Conservation (phyloP, 108 stramenopile species). For the Chaetoceros muelleri region DNA sequence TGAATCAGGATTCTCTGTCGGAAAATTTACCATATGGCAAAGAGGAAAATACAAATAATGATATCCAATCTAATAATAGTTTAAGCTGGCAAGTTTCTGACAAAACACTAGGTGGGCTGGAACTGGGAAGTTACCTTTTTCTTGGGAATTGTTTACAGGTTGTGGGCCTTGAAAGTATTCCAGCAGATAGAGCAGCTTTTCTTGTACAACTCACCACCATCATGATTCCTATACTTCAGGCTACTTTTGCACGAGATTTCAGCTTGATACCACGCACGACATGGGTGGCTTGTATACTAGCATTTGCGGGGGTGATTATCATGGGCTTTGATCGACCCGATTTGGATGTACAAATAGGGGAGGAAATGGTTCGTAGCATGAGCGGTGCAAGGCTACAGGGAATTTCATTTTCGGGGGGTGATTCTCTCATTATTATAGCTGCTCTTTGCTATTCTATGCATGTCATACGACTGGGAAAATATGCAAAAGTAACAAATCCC, state of each 20-base stretch:
- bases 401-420: slow-evolving; percentile 40
- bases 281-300: slow-evolving; percentile 63
- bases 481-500: slow-evolving; percentile 49
- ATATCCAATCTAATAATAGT: background rate
- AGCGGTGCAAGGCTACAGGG: background rate
- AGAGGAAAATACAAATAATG: slow-evolving; percentile 5
- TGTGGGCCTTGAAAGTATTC: slow-evolving; percentile 59
- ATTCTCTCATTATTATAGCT: slow-evolving; percentile 52
- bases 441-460: slow-evolving; percentile 72
- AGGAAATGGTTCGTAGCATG: background rate
- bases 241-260: slow-evolving; percentile 19
- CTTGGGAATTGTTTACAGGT: slow-evolving; percentile 72
- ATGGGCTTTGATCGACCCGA: slow-evolving; percentile 52
- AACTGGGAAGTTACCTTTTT: slow-evolving; percentile 74
- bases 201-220: slow-evolving; percentile 77
- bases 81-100: background rate
- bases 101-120: slow-evolving; percentile 46
- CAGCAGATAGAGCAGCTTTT: slow-evolving; percentile 73
- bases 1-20: slow-evolving; percentile 1
- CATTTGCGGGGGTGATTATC: slow-evolving; percentile 59
- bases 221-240: slow-evolving; percentile 57
- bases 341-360: background rate
- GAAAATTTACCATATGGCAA: background rate
- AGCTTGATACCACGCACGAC: slow-evolving; percentile 25
- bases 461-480: slow-evolving; percentile 65